Evolutionary conservation across 306 rosid genomes (phyloP).

Genomic region (Malus domestica): DNA sequence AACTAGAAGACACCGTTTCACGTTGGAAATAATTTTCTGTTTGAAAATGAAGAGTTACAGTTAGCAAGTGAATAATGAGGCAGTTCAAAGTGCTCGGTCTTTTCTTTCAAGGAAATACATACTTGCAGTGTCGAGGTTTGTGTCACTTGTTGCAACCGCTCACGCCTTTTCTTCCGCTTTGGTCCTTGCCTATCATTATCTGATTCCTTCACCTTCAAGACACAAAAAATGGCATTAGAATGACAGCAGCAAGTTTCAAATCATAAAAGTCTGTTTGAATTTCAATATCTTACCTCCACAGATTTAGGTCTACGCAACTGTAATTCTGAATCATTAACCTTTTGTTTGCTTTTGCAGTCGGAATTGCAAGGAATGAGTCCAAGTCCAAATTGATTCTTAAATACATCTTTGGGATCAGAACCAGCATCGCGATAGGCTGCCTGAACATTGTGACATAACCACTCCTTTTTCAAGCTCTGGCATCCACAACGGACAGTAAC

Average conservation of each 20-base stretch:
- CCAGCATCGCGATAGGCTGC: constrained; percentile 49
- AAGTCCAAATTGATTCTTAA: constrained; percentile 71
- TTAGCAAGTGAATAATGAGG: constrained; percentile 16
- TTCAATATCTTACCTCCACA: constrained; percentile 48
- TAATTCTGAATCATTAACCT: constrained; percentile 62
- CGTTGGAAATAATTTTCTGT: constrained; percentile 48
- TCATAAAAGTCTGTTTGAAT: neutral
- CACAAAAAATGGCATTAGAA: constrained; percentile 3
- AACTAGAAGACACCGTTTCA: constrained; percentile 48
- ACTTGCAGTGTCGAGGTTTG: constrained; percentile 67
- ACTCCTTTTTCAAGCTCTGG: constrained; percentile 86
- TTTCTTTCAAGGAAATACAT: constrained; percentile 1
- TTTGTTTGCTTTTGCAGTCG: constrained; percentile 62
- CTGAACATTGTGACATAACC: constrained; percentile 81
- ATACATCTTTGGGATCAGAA: constrained; percentile 44
- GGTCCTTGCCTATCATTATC: constrained; percentile 42
- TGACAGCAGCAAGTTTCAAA: neutral
- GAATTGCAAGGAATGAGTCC: constrained; percentile 79
- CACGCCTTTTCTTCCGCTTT: constrained; percentile 59
- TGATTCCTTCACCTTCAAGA: constrained; percentile 54
- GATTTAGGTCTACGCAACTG: constrained; percentile 64
- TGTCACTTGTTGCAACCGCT: constrained; percentile 34
- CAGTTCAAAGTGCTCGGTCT: neutral
- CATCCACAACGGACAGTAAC: constrained; percentile 84
- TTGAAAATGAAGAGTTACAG: neutral